phyloP scores from a whole-genome alignment of 202 grass and related monocot species.

The Eragrostis tef region DNA sequence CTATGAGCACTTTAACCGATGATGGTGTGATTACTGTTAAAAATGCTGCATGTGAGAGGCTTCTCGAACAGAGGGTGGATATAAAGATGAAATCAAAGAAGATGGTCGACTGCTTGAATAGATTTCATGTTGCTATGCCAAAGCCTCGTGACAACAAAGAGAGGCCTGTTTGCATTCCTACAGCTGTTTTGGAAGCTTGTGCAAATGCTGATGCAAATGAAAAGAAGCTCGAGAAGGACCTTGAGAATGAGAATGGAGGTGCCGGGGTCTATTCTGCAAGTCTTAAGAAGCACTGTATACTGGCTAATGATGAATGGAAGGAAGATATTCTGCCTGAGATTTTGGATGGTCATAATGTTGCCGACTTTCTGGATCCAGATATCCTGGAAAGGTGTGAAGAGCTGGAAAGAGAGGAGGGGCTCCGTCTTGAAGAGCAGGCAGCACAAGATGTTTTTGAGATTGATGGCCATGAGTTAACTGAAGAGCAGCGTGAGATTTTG shows the following conservation, averaged over 20 bases:
- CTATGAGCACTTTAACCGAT: conserved; percentile 79
- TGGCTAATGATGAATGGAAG: conserved; percentile 77
- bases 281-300: conserved; percentile 74
- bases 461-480: conserved; percentile 64
- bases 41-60: conserved; percentile 78
- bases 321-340: conserved; percentile 73
- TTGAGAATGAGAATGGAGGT: conserved; percentile 88
- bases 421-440: conserved; percentile 61
- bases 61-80: conserved; percentile 82
- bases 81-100: conserved; percentile 91
- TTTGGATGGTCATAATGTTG: conserved; percentile 76
- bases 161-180: conserved; percentile 67
- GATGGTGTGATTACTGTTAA: conserved; percentile 84
- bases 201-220: conserved; percentile 59
- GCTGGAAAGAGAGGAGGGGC: conserved; percentile 76
- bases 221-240: conserved; percentile 71
- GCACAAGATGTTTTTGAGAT: conserved; percentile 71
- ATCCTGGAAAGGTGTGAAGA: conserved; percentile 73
- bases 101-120: conserved; percentile 72
- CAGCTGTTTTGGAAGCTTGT: conserved; percentile 59
- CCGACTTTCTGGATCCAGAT: conserved; percentile 85
- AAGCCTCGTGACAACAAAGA: conserved; percentile 80
- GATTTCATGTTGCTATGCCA: conserved; percentile 75
- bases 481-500: conserved; percentile 54
- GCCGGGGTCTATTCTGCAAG: conserved; percentile 82